phyloP scores from a whole-genome alignment of 1,139 yeast genomes.

The Geotrichum citri-aurantii region DNA sequence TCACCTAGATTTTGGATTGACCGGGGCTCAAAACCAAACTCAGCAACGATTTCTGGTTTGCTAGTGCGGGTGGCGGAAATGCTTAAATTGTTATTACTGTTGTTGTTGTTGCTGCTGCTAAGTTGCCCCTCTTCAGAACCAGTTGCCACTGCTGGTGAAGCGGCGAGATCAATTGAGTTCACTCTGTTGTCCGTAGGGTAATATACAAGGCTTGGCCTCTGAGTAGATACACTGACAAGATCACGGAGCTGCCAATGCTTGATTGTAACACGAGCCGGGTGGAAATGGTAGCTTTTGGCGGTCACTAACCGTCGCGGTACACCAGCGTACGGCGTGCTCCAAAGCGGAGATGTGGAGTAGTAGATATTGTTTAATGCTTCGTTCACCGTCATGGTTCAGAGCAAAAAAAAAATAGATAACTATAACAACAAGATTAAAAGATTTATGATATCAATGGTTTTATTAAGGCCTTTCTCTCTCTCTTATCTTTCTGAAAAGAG shows the following conservation, averaged over 20 bases:
- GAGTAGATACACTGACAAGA: conserved; percentile 48
- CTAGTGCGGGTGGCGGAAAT: conserved; percentile 31
- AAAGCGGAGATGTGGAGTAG: conserved; percentile 4
- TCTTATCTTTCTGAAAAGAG: too few relatives aligned
- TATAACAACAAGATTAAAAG: neutral
- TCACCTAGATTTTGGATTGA: conserved; percentile 61
- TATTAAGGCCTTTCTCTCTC: neutral
- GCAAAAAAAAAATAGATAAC: neutral
- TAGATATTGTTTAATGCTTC: neutral
- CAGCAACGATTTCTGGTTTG: conserved; percentile 36
- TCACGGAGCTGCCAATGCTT: conserved; percentile 86
- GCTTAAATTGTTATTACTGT: neutral
- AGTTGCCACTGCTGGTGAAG: neutral
- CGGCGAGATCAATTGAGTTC: conserved; percentile 40
- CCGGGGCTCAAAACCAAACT: conserved; percentile 57
- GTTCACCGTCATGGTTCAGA: neutral
- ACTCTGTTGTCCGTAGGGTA: conserved; percentile 48
- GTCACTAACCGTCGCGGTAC: conserved; percentile 21
- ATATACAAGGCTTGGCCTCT: conserved; percentile 38
- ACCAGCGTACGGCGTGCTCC: conserved; percentile 15
- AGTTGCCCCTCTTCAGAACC: neutral
- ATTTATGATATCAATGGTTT: too few relatives aligned
- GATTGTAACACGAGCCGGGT: conserved; percentile 28
- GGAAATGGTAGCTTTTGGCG: conserved; percentile 23
- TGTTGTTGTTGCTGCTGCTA: neutral